These are phyloP conservation scores for Perkinsela sp. DNA, from an alignment of 208 protist species.

Conservation along the genomic window DNA sequence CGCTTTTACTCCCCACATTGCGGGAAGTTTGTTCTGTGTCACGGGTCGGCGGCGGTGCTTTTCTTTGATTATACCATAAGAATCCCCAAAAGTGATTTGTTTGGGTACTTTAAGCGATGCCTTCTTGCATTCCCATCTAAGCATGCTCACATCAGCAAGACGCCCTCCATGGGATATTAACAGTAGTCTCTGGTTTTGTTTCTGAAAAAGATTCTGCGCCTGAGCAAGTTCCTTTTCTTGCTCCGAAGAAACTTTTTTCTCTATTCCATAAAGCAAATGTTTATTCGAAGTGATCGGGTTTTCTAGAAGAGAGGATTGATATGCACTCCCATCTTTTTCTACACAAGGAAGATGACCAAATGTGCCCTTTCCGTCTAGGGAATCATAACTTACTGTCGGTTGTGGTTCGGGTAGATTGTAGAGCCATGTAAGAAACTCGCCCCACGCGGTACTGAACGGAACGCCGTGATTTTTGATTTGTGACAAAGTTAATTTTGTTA, in stretches of 20 bases:
- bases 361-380: not conserved
- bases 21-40: slow-evolving; percentile 49
- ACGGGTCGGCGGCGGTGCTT: slow-evolving; percentile 47
- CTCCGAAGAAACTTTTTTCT: not conserved
- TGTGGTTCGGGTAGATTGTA: slow-evolving; percentile 14
- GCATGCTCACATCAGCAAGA: slow-evolving; percentile 46
- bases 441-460: slow-evolving; percentile 38
- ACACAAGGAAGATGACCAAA: not conserved
- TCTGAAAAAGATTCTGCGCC: slow-evolving; percentile 18
- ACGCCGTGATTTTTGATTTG: slow-evolving; percentile 28
- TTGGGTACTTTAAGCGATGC: slow-evolving; percentile 18
- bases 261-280: not conserved
- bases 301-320: not conserved
- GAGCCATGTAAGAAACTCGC: slow-evolving; percentile 24
- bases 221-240: not conserved
- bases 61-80: slow-evolving; percentile 49
- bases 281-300: not conserved
- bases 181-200: slow-evolving; percentile 13
- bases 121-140: slow-evolving; percentile 46
- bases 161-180: slow-evolving; percentile 56
- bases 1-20: slow-evolving; percentile 38
- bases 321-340: not conserved
- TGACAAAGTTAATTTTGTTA: slow-evolving; percentile 37
- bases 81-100: slow-evolving; percentile 45
- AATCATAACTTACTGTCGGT: not conserved